A percentile compares a stretch with the other conserved stretches of the same genome.
Conservation (phyloP, 352 stramenopile species). For the Phytophthora quininea region DNA sequence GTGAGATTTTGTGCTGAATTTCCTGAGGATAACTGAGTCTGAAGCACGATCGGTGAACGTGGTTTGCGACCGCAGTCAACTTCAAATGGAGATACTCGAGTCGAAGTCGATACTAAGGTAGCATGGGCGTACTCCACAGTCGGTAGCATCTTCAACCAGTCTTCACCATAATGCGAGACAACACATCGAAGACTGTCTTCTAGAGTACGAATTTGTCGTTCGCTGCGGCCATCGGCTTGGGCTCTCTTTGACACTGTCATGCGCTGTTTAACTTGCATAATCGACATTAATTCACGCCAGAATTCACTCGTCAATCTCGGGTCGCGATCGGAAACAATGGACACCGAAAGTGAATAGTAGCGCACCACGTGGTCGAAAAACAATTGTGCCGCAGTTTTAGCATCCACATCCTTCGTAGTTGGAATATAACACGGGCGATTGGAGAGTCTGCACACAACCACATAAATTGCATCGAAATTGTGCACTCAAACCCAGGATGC, state of each 20-base stretch:
- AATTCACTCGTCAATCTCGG: slow-evolving; percentile 10
- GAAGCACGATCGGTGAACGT: slow-evolving; percentile 7
- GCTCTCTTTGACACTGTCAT: slow-evolving; percentile 16
- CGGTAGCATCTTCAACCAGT: slow-evolving; percentile 11
- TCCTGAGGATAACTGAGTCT: neutral
- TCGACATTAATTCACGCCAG: slow-evolving; percentile 11
- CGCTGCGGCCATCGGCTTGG: slow-evolving; percentile 9
- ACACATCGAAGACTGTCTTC: slow-evolving; percentile 16
- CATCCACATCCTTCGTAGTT: slow-evolving; percentile 8
- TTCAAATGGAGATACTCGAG: slow-evolving; percentile 7
- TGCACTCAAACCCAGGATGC: neutral
- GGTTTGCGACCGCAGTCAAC: slow-evolving; percentile 7
- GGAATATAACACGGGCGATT: slow-evolving; percentile 8
- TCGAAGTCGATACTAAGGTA: slow-evolving; percentile 7
- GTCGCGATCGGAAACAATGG: slow-evolving; percentile 7
- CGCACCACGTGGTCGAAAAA: slow-evolving; percentile 13
- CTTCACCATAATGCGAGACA: slow-evolving; percentile 9
- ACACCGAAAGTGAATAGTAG: slow-evolving; percentile 5
- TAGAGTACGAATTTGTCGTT: slow-evolving; percentile 7
- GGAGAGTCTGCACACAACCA: slow-evolving; percentile 6
- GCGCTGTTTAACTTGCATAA: slow-evolving; percentile 10
- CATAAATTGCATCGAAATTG: slow-evolving; percentile 7
- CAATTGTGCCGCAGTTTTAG: slow-evolving; percentile 2
- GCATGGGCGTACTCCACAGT: slow-evolving; percentile 17
- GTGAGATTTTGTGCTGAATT: slow-evolving; percentile 1